Base-by-base conservation (phyloP, 1,139 yeast species). In the Kodamaea arcana region DNA sequence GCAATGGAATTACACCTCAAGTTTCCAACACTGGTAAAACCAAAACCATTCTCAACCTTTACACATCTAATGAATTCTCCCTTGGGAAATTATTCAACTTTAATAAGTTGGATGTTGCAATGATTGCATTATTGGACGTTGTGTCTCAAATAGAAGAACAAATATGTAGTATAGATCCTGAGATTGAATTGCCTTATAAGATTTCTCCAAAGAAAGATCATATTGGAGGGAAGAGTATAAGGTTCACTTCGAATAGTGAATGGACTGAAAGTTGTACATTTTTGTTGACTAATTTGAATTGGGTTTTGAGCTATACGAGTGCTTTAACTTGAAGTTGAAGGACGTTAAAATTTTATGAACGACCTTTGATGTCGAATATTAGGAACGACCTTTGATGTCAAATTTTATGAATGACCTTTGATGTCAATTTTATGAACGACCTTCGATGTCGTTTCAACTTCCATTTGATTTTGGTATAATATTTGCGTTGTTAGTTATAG, bases 211-310 rank as follows among this genome's bases (percentile, higher is more conserved):
- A 71, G 28, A 47, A 48, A 17, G 96, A 84, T 44, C 70, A 73
- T 35, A 83, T 92, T 32, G 95, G 95, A 1, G 90, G 86, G 0
- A 75, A 78, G 40, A 78, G 87, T 39, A 83, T 92, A 12, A 65
- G 82, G 35, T 73, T 87, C 2, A 78, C 87, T 2, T 74, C 86
- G 9, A 83, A 82, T 51, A 77, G 79, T 29, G 87, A 83, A 42
- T 92, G 98, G 98, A 87, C 97, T 0, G 76, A 80, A 24, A 90
- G 95, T 1, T 90, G 96, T 59, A 83, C 84, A 51, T 83, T 80
- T 50, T 65, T 90, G 13, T 62, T 92, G 33, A 85, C 94, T 1
- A 78, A 90, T 48, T 60, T 75, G 34, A 76, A 73, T 41, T 77
- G 81, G 81, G 58, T 77, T 4, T 50, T 75, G 29, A 61, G 75